phyloP scores from a whole-genome alignment of 2,329 filamentous ascomycete genomes.

The Mycosphaerella arachidis region DNA sequence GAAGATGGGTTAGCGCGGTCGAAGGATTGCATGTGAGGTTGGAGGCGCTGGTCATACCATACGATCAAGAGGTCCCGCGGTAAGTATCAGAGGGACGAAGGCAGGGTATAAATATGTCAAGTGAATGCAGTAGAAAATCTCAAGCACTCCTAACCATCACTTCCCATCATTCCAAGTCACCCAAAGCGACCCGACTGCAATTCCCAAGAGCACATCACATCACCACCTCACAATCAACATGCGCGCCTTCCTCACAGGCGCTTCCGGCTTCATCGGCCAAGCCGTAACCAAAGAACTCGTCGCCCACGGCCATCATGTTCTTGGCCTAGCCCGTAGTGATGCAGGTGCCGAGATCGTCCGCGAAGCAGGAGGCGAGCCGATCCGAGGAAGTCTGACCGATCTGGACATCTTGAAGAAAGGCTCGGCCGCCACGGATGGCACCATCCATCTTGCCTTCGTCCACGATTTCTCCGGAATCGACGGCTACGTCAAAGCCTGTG shows the following conservation, averaged over 20 bases:
- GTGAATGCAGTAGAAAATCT: not conserved
- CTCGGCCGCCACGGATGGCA: conserved; percentile 38
- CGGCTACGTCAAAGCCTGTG: conserved; percentile 26
- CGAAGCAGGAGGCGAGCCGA: conserved; percentile 35
- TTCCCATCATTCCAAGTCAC: not conserved
- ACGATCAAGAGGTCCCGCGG: not conserved
- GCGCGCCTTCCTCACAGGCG: conserved; percentile 39
- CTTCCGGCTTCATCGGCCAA: conserved; percentile 40
- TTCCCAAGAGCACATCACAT: not conserved
- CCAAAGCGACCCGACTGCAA: not conserved
- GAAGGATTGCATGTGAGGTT: not conserved
- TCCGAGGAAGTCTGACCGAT: conserved; percentile 40
- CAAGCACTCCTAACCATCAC: not conserved
- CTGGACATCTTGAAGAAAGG: conserved; percentile 38
- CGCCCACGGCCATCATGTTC: conserved; percentile 39
- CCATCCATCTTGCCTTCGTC: conserved; percentile 42
- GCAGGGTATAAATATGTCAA: not conserved
- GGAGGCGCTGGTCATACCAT: not conserved
- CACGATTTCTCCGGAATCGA: conserved; percentile 20
- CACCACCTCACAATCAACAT: not conserved
- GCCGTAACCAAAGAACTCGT: conserved; percentile 37
- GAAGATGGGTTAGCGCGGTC: not conserved
- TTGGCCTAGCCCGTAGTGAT: conserved; percentile 40
- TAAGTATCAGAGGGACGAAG: not conserved
- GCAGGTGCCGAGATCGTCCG: conserved; percentile 35